Evolutionary conservation across 2,329 filamentous ascomycete genomes (phyloP), one percentile per base, ranked within the genome.

Genomic region (Penicillium sp.): DNA sequence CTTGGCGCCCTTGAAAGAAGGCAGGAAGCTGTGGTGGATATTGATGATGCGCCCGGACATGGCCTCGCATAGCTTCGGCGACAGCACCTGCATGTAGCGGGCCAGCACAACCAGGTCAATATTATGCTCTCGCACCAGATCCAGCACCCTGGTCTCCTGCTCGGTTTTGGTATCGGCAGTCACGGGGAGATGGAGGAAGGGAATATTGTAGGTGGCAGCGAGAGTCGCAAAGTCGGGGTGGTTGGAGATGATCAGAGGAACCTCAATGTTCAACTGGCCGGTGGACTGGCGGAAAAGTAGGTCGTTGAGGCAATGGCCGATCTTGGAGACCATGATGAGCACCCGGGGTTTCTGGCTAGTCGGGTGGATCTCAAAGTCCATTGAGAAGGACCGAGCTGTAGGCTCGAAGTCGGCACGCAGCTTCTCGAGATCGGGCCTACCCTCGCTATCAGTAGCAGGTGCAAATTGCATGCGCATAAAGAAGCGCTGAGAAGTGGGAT

Each of bases 31-130:
- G 73, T 93, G 87, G 73, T 93, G 87, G 69, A 93, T 91, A 73
- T 93, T 93, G 84, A 93, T 91, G 72, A 93, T 93, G 66, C 82
- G 83, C 48, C 87, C 87, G 41, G 82, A 85, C 86, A 93, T 90
- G 59, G 81, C 86, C 47, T 77, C 72, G 73, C 87, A 93, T 32
- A 93, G 74, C 7, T 71, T 79, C 0, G 86, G 86, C 18, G 82
- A 86, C 9, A 93, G 77, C 26, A 93, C 86, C 72, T 93, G 87
- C 87, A 93, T 93, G 73, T 93, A 93, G 49, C 87, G 82, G 6
- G 87, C 87, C 38, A 93, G 74, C 1, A 93, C 87, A 43, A 93
- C 79, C 43, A 93, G 78, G 63, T 93, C 87, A 62, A 93, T 80
- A 55, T 78, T 70, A 68, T 90, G 74, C 69, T 84, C 69, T 56